Evolutionary conservation across 108 stramenopile genomes (phyloP).

Genomic region (Skeletonema tropicum): DNA sequence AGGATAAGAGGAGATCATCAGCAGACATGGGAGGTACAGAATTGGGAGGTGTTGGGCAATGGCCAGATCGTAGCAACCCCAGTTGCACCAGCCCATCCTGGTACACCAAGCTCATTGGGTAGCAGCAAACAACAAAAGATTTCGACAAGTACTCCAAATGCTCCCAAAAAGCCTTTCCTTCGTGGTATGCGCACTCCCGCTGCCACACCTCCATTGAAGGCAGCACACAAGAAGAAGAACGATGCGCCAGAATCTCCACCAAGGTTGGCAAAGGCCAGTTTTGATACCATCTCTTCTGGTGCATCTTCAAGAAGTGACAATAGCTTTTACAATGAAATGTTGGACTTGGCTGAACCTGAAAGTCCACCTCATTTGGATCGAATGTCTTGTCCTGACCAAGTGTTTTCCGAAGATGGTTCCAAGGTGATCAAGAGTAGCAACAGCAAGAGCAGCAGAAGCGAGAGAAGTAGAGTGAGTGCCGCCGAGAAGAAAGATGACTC

Average conservation of each 20-base stretch:
- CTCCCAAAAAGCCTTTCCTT: background rate
- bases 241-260: background rate
- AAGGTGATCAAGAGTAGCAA: background rate
- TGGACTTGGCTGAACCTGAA: background rate
- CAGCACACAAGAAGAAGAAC: background rate
- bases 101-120: background rate
- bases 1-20: background rate
- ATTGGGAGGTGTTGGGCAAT: background rate
- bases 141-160: background rate
- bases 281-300: background rate
- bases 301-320: background rate
- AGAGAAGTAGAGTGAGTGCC: background rate
- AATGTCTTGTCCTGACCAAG: background rate
- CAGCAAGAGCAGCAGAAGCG: background rate
- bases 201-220: background rate
- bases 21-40: background rate
- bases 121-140: background rate
- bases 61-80: background rate
- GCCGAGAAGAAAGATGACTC: background rate
- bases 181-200: background rate
- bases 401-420: background rate
- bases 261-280: background rate
- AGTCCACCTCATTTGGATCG: background rate
- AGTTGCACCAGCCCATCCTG: background rate
- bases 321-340: slow-evolving; percentile 1